phyloP scores from a whole-genome alignment of 2,329 filamentous ascomycete species.

The Bipolaris gigantea region DNA sequence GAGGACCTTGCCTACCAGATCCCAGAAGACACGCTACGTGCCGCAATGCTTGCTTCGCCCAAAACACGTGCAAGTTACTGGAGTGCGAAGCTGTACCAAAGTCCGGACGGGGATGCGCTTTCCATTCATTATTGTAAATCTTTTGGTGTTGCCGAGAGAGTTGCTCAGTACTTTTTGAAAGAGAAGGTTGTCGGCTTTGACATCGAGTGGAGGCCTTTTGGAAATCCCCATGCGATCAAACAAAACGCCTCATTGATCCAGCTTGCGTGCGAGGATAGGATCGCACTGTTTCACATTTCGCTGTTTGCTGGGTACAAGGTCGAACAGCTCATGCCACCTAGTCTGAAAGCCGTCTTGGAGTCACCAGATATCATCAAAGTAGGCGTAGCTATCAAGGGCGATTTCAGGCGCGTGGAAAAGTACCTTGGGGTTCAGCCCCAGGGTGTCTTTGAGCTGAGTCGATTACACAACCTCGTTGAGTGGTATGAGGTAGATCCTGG shows the following conservation, averaged over 20 bases:
- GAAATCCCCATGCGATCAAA: slow-evolving; percentile 58
- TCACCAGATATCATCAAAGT: slow-evolving; percentile 70
- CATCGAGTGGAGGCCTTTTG: slow-evolving; percentile 72
- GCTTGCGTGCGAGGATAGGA: slow-evolving; percentile 73
- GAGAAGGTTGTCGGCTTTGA: slow-evolving; percentile 83
- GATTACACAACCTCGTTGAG: slow-evolving; percentile 75
- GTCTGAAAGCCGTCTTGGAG: slow-evolving; percentile 72
- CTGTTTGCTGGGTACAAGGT: slow-evolving; percentile 40
- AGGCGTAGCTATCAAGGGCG: slow-evolving; percentile 72
- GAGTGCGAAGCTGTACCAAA: slow-evolving; percentile 69
- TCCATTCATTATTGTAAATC: slow-evolving; percentile 77
- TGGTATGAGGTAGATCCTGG: slow-evolving; percentile 57
- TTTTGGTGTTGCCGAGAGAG: slow-evolving; percentile 66
- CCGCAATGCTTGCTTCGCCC: slow-evolving; percentile 36
- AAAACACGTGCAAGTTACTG: slow-evolving; percentile 56
- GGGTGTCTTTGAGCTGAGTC: slow-evolving; percentile 79
- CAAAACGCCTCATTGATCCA: slow-evolving; percentile 86
- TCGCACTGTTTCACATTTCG: slow-evolving; percentile 81
- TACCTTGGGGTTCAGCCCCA: slow-evolving; percentile 62
- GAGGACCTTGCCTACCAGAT: slow-evolving; percentile 38
- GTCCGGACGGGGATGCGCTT: slow-evolving; percentile 57
- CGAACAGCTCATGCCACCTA: slow-evolving; percentile 66
- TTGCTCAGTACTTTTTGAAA: slow-evolving; percentile 67
- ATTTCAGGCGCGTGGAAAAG: slow-evolving; percentile 63
- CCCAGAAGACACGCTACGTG: slow-evolving; percentile 30